These are phyloP conservation scores for Dictyostelium intermedium DNA, from an alignment of 78 protist species.

Conservation along the genomic window DNA sequence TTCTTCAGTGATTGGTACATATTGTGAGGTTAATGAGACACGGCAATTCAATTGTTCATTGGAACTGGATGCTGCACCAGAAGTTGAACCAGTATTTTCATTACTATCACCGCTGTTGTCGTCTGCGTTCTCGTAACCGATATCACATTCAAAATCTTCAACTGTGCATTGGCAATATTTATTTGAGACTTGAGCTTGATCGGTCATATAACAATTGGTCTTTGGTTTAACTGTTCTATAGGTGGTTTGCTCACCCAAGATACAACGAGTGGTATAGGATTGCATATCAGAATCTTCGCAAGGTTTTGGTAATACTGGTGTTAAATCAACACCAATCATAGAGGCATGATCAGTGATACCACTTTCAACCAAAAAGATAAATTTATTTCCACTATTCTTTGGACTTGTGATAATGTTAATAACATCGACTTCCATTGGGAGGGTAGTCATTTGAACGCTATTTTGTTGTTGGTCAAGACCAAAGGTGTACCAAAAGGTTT, in stretches of 20 bases:
- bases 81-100: not conserved
- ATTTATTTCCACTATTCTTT: not conserved
- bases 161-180: not conserved
- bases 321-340: slow-evolving; percentile 2
- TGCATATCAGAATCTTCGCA: not conserved
- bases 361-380: not conserved
- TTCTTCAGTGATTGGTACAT: not conserved
- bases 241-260: slow-evolving; percentile 6
- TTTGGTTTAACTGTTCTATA: not conserved
- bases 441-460: too few species aligned
- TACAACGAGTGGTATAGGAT: not conserved
- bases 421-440: not conserved
- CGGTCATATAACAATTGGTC: not conserved
- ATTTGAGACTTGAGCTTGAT: not conserved
- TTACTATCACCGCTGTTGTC: not conserved
- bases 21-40: not conserved
- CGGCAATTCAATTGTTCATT: not conserved
- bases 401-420: slow-evolving; percentile 32
- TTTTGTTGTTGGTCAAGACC: not conserved
- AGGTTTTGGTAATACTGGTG: not conserved
- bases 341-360: not conserved
- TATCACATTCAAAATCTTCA: slow-evolving; percentile 66
- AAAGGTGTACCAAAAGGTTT: not conserved
- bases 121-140: slow-evolving; percentile 17
- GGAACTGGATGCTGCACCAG: not conserved